phyloP scores from a whole-genome alignment of 1,284 basidiomycete species.

The Cryptococcus neoformans region DNA sequence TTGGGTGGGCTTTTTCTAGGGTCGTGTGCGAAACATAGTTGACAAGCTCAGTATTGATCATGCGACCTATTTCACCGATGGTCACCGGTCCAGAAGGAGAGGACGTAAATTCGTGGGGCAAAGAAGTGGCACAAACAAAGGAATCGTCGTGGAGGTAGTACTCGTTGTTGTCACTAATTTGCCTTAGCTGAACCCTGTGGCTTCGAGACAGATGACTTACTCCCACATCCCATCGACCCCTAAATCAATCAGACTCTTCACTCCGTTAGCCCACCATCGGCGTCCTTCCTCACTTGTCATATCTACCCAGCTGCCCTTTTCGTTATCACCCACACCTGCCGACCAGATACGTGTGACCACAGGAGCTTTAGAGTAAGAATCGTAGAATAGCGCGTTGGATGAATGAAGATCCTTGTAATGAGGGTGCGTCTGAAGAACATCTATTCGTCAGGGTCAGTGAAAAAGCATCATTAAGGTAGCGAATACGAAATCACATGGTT shows the following conservation, averaged over 20 bases:
- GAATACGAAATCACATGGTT: no score
- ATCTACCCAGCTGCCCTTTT: slow-evolving; percentile 51
- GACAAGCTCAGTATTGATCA: slow-evolving; percentile 50
- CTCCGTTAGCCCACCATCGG: slow-evolving; percentile 51
- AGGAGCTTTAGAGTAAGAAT: slow-evolving; percentile 33
- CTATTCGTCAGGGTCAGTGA: no score
- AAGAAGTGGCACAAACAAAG: slow-evolving; percentile 31
- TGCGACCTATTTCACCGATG: slow-evolving; percentile 48
- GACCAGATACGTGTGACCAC: slow-evolving; percentile 51
- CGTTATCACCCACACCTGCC: slow-evolving; percentile 45
- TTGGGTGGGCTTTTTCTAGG: slow-evolving; percentile 32
- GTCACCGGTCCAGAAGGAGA: slow-evolving; percentile 22
- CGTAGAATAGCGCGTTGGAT: slow-evolving; percentile 45
- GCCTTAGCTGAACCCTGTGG: not conserved
- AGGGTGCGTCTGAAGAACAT: slow-evolving; percentile 37
- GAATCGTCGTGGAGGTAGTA: slow-evolving; percentile 49
- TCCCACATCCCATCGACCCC: slow-evolving; percentile 52
- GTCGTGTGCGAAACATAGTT: slow-evolving; percentile 46
- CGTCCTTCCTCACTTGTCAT: slow-evolving; percentile 46
- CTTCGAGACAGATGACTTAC: slow-evolving; percentile 20
- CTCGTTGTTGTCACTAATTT: slow-evolving; percentile 51
- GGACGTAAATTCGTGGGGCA: slow-evolving; percentile 20
- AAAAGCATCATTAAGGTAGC: no score
- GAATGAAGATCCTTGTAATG: slow-evolving; percentile 39
- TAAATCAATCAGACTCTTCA: slow-evolving; percentile 42